phyloP scores from a whole-genome alignment of 352 stramenopile species.

The Phytophthora macrochlamydospora region DNA sequence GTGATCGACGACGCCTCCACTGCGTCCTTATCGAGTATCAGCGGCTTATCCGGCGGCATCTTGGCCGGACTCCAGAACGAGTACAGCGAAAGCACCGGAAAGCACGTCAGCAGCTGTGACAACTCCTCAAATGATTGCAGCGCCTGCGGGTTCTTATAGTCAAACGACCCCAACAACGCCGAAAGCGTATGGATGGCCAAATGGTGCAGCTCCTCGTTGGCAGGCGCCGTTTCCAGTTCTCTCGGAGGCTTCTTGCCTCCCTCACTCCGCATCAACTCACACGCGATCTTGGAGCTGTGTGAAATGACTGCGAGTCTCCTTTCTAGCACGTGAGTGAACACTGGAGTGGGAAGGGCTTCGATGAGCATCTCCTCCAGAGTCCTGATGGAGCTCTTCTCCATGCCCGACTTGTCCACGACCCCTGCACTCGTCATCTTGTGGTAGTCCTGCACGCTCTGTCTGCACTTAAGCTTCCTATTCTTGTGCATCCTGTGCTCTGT shows the following conservation, averaged over 20 bases:
- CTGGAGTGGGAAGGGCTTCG: constrained; percentile 71
- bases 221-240: constrained; percentile 37
- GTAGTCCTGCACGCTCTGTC: constrained; percentile 81
- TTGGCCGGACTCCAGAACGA: constrained; percentile 87
- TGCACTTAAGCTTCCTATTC: constrained; percentile 81
- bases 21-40: constrained; percentile 45
- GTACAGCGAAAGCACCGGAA: constrained; percentile 79
- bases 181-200: constrained; percentile 84
- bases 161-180: constrained; percentile 71
- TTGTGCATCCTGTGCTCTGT: constrained; percentile 89
- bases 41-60: constrained; percentile 56
- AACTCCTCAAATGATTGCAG: constrained; percentile 80
- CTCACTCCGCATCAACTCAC: constrained; percentile 57
- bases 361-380: constrained; percentile 87
- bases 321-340: constrained; percentile 83
- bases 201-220: constrained; percentile 78
- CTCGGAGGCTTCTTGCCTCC: constrained; percentile 44
- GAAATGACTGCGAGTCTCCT: constrained; percentile 82
- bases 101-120: constrained; percentile 71
- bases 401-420: constrained; percentile 68
- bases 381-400: constrained; percentile 76
- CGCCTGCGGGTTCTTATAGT: constrained; percentile 57
- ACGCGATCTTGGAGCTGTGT: constrained; percentile 74
- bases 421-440: constrained; percentile 85
- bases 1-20: constrained; percentile 65